phyloP scores from a whole-genome alignment of 805 yeast species.

The Schwanniomyces sp. region DNA sequence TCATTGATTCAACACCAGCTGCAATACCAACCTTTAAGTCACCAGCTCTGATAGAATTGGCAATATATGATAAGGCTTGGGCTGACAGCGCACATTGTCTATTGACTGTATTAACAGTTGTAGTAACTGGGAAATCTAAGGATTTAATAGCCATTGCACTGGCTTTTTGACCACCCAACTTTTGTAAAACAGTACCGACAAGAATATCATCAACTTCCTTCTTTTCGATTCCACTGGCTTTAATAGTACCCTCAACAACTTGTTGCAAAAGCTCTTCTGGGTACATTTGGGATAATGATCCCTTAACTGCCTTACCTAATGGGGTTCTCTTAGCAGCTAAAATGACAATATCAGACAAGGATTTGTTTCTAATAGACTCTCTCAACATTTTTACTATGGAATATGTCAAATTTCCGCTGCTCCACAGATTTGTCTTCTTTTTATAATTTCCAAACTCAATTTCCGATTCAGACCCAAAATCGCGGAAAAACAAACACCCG shows the following conservation, averaged over 20 bases:
- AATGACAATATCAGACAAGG: slow-evolving; percentile 32
- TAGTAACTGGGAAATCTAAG: slow-evolving; percentile 30
- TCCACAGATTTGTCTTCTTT: not conserved
- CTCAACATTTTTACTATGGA: not conserved
- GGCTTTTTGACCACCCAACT: slow-evolving; percentile 38
- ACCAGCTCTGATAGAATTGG: slow-evolving; percentile 28
- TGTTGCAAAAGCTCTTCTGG: slow-evolving; percentile 35
- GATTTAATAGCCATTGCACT: slow-evolving; percentile 33
- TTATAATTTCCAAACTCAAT: not conserved
- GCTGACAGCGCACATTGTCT: slow-evolving; percentile 42
- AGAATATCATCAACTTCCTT: slow-evolving; percentile 31
- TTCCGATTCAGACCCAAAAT: not conserved
- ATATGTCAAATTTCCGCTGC: not conserved
- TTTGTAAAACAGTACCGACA: slow-evolving; percentile 37
- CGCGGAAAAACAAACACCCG: not conserved
- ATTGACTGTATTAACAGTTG: slow-evolving; percentile 35
- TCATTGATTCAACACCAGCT: slow-evolving; percentile 46
- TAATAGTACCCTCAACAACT: slow-evolving; percentile 27
- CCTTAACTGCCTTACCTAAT: slow-evolving; percentile 33
- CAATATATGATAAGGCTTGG: slow-evolving; percentile 33
- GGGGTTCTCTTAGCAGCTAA: slow-evolving; percentile 36
- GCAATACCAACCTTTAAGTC: slow-evolving; percentile 33
- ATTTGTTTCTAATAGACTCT: slow-evolving; percentile 12
- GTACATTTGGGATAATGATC: slow-evolving; percentile 32
- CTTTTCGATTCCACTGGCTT: slow-evolving; percentile 20